Conservation (phyloP, 176 grass and related monocot genomes). For the Oryza meridionalis region DNA sequence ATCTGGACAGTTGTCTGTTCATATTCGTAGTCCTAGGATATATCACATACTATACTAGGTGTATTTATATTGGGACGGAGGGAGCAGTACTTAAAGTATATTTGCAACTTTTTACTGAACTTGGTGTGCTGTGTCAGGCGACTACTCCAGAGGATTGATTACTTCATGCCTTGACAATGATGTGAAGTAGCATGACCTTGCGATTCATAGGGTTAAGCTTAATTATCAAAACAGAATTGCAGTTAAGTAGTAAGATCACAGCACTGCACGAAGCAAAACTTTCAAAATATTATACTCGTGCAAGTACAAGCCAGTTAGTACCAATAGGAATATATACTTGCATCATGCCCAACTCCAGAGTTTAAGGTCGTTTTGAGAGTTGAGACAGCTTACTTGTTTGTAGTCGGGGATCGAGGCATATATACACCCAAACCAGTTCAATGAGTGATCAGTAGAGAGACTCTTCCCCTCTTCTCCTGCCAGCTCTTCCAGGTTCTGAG, state of each 20-base stretch:
- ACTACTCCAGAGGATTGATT: not conserved
- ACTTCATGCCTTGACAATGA: not conserved
- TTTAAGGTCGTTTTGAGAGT: not conserved
- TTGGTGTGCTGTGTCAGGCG: not conserved
- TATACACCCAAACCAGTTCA: not conserved
- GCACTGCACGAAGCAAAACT: not conserved
- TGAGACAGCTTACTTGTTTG: not conserved
- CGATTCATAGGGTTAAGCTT: constrained; percentile 1
- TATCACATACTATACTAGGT: too few species aligned
- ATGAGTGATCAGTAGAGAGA: not conserved
- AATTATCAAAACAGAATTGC: not conserved
- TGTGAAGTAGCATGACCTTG: not conserved
- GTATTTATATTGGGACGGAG: too few species aligned
- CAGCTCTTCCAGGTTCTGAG: not conserved
- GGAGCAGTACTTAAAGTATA: not conserved
- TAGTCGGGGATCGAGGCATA: not conserved
- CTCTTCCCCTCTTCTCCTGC: not conserved
- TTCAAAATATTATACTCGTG: not conserved
- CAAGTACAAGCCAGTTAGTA: not conserved
- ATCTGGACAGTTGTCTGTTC: too few species aligned
- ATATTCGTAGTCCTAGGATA: too few species aligned
- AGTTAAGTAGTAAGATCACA: constrained; percentile 23
- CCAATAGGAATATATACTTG: not conserved
- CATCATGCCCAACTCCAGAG: not conserved
- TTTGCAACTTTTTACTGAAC: not conserved